Conservation (phyloP, 441 rosid genomes). For the Bruguiera hainesii region DNA sequence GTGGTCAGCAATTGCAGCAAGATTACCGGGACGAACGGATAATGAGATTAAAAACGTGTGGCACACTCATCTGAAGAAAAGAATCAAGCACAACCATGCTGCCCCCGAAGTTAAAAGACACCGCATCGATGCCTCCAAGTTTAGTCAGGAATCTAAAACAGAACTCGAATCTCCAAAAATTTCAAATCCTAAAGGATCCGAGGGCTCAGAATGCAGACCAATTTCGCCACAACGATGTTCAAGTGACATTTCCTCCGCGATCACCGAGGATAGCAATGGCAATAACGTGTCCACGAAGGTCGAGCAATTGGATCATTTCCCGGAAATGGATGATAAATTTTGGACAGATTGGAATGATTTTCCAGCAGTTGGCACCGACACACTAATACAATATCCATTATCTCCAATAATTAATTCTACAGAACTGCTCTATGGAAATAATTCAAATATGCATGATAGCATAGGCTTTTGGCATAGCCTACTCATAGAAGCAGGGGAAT, state of each 20-base stretch:
- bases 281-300: slow-evolving; percentile 16
- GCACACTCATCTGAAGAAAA: slow-evolving; percentile 57
- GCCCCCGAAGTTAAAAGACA: slow-evolving; percentile 8
- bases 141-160: slow-evolving; percentile 4
- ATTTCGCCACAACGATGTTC: slow-evolving; percentile 22
- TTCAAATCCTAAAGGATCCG: slow-evolving; percentile 9
- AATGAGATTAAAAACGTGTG: slow-evolving; percentile 51
- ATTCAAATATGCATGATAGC: slow-evolving; percentile 22
- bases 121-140: neutral
- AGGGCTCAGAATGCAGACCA: slow-evolving; percentile 5
- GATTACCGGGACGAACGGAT: slow-evolving; percentile 52
- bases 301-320: slow-evolving; percentile 16
- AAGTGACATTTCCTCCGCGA: slow-evolving; percentile 32
- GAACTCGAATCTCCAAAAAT: slow-evolving; percentile 7
- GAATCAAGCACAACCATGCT: slow-evolving; percentile 17
- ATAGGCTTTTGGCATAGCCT: slow-evolving; percentile 42
- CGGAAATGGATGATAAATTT: slow-evolving; percentile 40
- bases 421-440: slow-evolving; percentile 13
- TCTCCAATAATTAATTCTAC: slow-evolving; percentile 4
- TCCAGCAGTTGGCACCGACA: slow-evolving; percentile 4
- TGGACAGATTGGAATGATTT: slow-evolving; percentile 35
- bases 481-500: slow-evolving; percentile 30
- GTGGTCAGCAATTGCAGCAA: slow-evolving; percentile 63
- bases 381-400: slow-evolving; percentile 14
- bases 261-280: slow-evolving; percentile 18